phyloP scores from a whole-genome alignment of 2,329 filamentous ascomycete genomes.

The Metarhizium guizhouense region DNA sequence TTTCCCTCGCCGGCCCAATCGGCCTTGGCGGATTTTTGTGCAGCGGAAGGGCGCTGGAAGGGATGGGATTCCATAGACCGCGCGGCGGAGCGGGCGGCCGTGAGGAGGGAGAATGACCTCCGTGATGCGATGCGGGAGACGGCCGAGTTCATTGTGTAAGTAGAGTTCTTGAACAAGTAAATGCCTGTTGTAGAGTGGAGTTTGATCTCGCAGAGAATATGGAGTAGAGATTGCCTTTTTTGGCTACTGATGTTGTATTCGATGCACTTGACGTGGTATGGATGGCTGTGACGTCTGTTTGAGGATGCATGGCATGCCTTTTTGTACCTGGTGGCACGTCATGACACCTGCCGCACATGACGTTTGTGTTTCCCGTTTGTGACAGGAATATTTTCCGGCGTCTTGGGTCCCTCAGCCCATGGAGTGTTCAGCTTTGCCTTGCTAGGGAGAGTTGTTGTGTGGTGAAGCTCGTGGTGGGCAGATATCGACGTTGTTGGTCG shows the following conservation, averaged over 20 bases:
- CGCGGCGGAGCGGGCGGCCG: slow-evolving; percentile 21
- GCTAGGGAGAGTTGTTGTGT: neutral
- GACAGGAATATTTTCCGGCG: neutral
- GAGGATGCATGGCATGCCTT: neutral
- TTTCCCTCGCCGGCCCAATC: slow-evolving; percentile 24
- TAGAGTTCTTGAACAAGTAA: neutral
- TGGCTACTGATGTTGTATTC: neutral
- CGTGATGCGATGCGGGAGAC: slow-evolving; percentile 19
- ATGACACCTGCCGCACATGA: neutral
- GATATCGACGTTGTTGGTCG: neutral
- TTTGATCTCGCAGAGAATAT: neutral
- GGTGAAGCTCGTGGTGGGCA: slow-evolving; percentile 1
- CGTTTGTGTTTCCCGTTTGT: neutral
- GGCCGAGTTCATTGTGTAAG: slow-evolving; percentile 18
- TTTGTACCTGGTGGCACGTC: neutral
- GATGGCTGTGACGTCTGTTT: neutral
- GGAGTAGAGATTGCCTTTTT: neutral
- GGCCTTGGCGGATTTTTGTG: slow-evolving; percentile 17
- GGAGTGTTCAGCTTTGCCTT: neutral
- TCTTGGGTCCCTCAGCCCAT: neutral
- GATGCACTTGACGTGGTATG: neutral
- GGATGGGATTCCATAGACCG: slow-evolving; percentile 27
- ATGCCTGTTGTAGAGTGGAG: neutral
- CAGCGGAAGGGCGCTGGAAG: slow-evolving; percentile 23
- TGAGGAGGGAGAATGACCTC: slow-evolving; percentile 26